phyloP scores from a whole-genome alignment of 2,329 filamentous ascomycete species.

The Amylocarpus encephaloides region DNA sequence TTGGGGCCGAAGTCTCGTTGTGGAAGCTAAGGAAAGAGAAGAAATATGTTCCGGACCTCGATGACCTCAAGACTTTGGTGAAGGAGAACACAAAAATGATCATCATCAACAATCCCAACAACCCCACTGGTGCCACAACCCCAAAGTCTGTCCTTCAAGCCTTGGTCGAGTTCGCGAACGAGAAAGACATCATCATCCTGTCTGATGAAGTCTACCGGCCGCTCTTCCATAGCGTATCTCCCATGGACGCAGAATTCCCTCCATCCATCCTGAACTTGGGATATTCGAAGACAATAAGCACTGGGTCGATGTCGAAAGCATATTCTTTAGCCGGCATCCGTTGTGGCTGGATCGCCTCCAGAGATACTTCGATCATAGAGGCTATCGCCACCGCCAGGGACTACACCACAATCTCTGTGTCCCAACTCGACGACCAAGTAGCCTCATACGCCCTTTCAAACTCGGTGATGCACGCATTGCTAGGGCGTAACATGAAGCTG shows the following conservation, averaged over 20 bases:
- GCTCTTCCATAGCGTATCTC: slow-evolving; percentile 55
- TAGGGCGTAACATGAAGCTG: slow-evolving; percentile 58
- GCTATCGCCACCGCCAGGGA: slow-evolving; percentile 60
- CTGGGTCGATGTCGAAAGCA: slow-evolving; percentile 78
- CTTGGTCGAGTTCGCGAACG: slow-evolving; percentile 57
- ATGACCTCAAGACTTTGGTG: slow-evolving; percentile 59
- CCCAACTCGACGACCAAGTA: slow-evolving; percentile 73
- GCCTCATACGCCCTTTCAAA: slow-evolving; percentile 67
- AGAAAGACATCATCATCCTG: slow-evolving; percentile 59
- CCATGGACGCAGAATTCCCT: slow-evolving; percentile 41
- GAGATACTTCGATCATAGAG: slow-evolving; percentile 54
- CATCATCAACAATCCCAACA: slow-evolving; percentile 71
- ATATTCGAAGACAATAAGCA: slow-evolving; percentile 65
- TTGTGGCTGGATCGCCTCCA: slow-evolving; percentile 74
- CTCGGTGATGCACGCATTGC: slow-evolving; percentile 55
- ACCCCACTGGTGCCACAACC: slow-evolving; percentile 70
- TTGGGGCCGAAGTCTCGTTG: slow-evolving; percentile 71
- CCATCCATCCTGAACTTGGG: slow-evolving; percentile 66
- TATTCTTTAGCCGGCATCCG: slow-evolving; percentile 78
- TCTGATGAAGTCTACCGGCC: slow-evolving; percentile 81
- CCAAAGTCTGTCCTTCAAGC: slow-evolving; percentile 52
- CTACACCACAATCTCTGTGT: slow-evolving; percentile 82
- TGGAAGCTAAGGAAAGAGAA: slow-evolving; percentile 65
- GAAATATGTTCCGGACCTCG: slow-evolving; percentile 60
- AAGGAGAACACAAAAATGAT: slow-evolving; percentile 66